Percentiles rank a stretch among this genome's conserved stretches.
Evolutionary conservation across 2,329 filamentous ascomycete genomes (phyloP).

Genomic region (Fonsecaea pedrosoi): DNA sequence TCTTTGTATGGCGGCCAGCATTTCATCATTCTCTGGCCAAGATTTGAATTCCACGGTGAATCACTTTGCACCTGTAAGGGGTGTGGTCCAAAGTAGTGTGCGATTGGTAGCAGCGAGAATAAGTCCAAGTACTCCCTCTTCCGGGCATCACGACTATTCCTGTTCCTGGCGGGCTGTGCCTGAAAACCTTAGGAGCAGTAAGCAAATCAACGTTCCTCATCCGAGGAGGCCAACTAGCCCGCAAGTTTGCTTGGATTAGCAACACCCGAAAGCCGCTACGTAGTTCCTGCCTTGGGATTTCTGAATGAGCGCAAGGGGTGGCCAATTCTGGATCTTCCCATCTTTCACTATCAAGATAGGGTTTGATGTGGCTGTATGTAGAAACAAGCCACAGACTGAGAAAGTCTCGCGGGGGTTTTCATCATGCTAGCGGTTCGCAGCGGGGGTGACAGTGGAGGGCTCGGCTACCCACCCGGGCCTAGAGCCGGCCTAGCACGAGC

Average conservation of each 20-base stretch:
- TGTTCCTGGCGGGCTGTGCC: background rate
- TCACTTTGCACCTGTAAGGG: too few species aligned
- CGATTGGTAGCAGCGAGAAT: background rate
- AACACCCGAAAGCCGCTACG: too few species aligned
- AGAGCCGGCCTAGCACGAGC: background rate
- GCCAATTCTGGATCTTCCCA: background rate
- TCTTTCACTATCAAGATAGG: background rate
- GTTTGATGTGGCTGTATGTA: background rate
- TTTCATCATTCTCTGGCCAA: too few species aligned
- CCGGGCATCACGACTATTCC: background rate
- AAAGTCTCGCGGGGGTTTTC: too few species aligned
- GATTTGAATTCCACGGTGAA: too few species aligned
- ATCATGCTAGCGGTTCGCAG: too few species aligned
- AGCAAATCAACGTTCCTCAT: background rate
- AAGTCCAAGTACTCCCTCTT: background rate
- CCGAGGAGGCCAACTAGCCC: background rate
- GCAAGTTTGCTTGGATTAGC: background rate
- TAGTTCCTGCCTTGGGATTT: background rate
- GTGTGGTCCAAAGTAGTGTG: too few species aligned
- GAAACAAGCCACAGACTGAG: too few species aligned
- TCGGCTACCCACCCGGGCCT: background rate
- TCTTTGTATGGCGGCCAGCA: too few species aligned
- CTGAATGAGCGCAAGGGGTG: background rate
- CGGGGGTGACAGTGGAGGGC: too few species aligned
- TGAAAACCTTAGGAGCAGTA: background rate